These are phyloP conservation scores for Conticribra guillardii DNA, from an alignment of 108 stramenopile species.

Conservation along the genomic window DNA sequence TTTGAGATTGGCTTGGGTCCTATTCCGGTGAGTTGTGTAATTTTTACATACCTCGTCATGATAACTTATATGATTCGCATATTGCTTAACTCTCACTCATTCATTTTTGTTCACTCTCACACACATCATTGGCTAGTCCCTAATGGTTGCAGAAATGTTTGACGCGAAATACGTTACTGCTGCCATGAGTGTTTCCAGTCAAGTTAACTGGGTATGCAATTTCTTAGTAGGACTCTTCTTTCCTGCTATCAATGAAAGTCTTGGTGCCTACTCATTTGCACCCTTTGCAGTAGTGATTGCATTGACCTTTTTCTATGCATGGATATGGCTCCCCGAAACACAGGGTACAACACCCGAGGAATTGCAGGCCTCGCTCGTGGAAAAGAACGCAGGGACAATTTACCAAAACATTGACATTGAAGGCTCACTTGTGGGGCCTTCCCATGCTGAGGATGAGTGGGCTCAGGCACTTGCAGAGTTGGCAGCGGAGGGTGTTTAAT, in stretches of 20 bases:
- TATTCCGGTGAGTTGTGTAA: constrained; percentile 82
- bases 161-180: constrained; percentile 90
- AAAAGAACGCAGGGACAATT: constrained; percentile 64
- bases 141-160: constrained; percentile 93
- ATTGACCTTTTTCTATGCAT: constrained; percentile 44
- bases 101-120: no score
- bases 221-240: constrained; percentile 89
- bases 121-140: no score
- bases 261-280: constrained; percentile 80
- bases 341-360: constrained; percentile 82
- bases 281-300: constrained; percentile 83
- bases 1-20: constrained; percentile 98
- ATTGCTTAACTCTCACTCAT: no score
- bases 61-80: no score
- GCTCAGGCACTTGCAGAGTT: constrained; percentile 35
- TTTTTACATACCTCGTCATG: no score
- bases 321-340: constrained; percentile 82
- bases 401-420: constrained; percentile 72
- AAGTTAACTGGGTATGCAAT: constrained; percentile 95
- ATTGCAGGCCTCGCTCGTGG: constrained; percentile 69
- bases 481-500: no score
- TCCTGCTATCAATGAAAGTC: constrained; percentile 74
- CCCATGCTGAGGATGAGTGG: constrained; percentile 50
- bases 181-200: constrained; percentile 79
- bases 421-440: constrained; percentile 28